phyloP scores from a whole-genome alignment of 805 yeast species.

The Kuraishia borneana region DNA sequence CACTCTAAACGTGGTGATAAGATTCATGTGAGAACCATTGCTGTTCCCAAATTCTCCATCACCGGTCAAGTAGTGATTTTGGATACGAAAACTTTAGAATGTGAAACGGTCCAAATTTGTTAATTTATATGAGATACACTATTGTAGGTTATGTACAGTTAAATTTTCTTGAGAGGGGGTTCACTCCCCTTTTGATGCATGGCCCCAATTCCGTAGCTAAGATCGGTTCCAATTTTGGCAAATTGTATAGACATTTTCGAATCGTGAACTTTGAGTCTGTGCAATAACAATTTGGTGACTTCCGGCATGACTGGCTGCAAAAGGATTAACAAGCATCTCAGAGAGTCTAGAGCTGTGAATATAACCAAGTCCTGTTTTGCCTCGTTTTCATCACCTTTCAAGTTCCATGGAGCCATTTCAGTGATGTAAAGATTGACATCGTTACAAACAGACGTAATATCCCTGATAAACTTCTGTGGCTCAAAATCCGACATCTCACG shows the following conservation, averaged over 20 bases:
- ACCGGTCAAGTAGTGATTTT: constrained; percentile 58
- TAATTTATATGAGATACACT: no score
- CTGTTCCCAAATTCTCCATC: constrained; percentile 59
- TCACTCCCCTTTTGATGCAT: constrained; percentile 18
- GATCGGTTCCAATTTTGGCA: constrained; percentile 48
- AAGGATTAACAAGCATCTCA: constrained; percentile 55
- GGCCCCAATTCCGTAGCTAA: constrained; percentile 43
- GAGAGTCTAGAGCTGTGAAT: constrained; percentile 56
- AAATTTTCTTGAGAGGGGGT: constrained; percentile 17
- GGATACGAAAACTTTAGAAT: constrained; percentile 44
- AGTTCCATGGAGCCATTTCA: constrained; percentile 65
- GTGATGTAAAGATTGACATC: constrained; percentile 62
- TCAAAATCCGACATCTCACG: constrained; percentile 32
- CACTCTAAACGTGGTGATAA: constrained; percentile 18
- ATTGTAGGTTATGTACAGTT: constrained; percentile 2
- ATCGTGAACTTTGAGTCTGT: constrained; percentile 44
- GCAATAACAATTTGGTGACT: constrained; percentile 43
- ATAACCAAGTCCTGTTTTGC: constrained; percentile 41
- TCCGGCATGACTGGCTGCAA: constrained; percentile 67
- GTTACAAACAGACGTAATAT: constrained; percentile 48
- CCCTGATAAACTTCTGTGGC: constrained; percentile 41
- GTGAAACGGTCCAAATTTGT: constrained; percentile 32
- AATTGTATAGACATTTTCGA: constrained; percentile 28
- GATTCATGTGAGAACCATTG: constrained; percentile 36
- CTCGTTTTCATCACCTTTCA: constrained; percentile 18